phyloP scores from a whole-genome alignment of 108 stramenopile species.

The Schizochytrium sp. region DNA sequence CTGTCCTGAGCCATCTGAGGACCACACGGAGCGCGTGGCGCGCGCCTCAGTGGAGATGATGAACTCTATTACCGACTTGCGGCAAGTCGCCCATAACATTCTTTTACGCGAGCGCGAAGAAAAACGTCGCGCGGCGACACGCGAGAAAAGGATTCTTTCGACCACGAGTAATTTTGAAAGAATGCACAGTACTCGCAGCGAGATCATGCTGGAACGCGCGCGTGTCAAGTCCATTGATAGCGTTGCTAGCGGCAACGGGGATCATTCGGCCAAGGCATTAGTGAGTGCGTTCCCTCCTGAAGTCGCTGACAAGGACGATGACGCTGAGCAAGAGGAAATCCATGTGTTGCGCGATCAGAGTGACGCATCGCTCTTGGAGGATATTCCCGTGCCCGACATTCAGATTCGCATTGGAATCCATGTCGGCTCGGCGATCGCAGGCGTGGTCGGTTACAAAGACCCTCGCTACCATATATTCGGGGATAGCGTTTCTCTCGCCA shows the following conservation, averaged over 20 bases:
- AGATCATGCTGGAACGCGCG: no score
- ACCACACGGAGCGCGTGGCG: constrained; percentile 24
- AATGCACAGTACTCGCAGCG: not conserved
- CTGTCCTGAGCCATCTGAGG: not conserved
- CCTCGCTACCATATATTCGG: constrained; percentile 54
- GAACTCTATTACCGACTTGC: not conserved
- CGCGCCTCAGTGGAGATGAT: constrained; percentile 20
- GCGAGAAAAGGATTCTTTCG: not conserved
- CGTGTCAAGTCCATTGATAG: no score
- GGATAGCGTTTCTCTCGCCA: constrained; percentile 29
- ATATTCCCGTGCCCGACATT: constrained; percentile 17
- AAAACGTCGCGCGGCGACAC: not conserved
- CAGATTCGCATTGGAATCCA: constrained; percentile 47
- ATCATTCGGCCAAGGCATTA: no score
- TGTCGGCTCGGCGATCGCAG: constrained; percentile 41
- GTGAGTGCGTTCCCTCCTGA: not conserved
- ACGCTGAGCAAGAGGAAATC: not conserved
- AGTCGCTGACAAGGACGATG: not conserved
- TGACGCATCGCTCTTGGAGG: not conserved
- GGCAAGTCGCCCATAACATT: not conserved
- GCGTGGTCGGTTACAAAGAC: constrained; percentile 45
- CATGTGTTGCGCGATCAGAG: not conserved
- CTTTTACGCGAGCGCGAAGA: not conserved
- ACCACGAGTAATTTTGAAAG: not conserved
- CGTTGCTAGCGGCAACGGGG: no score